Evolutionary conservation across 2,329 filamentous ascomycete genomes (phyloP), one percentile per base, ranked within the genome.

Genomic region (Colletotrichum sp.): DNA sequence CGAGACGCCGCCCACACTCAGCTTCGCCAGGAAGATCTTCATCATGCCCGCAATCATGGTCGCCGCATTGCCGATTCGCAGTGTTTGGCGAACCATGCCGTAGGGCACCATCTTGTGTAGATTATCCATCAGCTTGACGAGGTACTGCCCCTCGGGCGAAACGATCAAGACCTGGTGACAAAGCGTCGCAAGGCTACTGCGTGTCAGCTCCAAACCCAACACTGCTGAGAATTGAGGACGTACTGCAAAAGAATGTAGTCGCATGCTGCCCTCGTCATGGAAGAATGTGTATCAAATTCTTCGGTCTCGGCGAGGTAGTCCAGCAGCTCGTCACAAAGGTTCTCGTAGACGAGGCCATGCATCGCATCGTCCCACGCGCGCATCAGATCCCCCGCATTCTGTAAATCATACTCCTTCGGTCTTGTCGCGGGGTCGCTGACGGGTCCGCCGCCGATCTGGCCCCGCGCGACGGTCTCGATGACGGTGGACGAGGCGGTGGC

Each of bases 31-130:
- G 18, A 96, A 87, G 18, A 96, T 85, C 69, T 88, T 90, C 82
- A 94, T 89, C 89, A 96, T 92, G 73, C 89, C 94, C 79, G 90
- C 94, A 71, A 96, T 92, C 94, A 97, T 96, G 24, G 92, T 94
- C 2, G 94, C 94, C 0, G 94, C 94, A 81, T 96, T 97, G 7
- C 94, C 93, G 16, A 96, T 89, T 55, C 92, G 91, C 5, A 97
- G 85, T 0, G 94, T 95, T 82, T 96, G 94, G 75, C 92, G 90
- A 66, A 96, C 88, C 77, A 95, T 86, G 56, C 90, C 88, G 81
- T 96, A 96, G 0, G 94, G 94, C 0, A 95, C 85, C 71, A 96
- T 86, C 71, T 89, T 91, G 82, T 96, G 92, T 13, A 93, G 88
- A 77, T 91, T 94, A 72, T 93, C 92, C 34, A 95, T 84, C 52